These are phyloP conservation scores for Metschnikowia dekortorum DNA, from an alignment of 805 yeast species.

Conservation along the genomic window DNA sequence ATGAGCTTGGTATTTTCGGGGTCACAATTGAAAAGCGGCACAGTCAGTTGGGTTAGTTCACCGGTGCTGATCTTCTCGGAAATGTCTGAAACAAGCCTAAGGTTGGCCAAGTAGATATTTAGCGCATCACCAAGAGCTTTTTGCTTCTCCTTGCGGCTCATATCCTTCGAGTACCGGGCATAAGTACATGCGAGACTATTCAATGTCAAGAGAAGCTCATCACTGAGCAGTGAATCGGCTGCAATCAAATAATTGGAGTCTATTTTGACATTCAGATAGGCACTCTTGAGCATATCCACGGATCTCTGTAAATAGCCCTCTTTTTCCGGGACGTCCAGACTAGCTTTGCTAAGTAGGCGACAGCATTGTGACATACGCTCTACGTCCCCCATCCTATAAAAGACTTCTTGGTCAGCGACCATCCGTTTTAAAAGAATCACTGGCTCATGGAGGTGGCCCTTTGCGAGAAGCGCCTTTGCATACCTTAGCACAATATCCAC, in stretches of 20 bases:
- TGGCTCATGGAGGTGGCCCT: constrained; percentile 32
- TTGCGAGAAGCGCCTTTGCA: constrained; percentile 38
- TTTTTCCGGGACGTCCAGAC: constrained; percentile 18
- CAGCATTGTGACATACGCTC: constrained; percentile 39
- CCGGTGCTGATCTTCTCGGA: constrained; percentile 16
- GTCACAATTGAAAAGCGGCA: constrained; percentile 36
- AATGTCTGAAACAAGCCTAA: constrained; percentile 23
- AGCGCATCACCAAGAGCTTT: constrained; percentile 23
- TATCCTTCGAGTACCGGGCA: constrained; percentile 15
- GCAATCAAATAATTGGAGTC: constrained; percentile 24
- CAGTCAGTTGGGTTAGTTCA: constrained; percentile 22
- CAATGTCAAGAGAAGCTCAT: constrained; percentile 32
- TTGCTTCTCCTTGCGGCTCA: constrained; percentile 9
- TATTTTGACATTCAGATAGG: constrained; percentile 24
- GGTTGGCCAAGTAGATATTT: constrained; percentile 34
- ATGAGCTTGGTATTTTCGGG: constrained; percentile 24
- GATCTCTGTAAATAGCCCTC: constrained; percentile 27
- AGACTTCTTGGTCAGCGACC: constrained; percentile 34
- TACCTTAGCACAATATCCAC: constrained; percentile 40
- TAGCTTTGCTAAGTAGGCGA: constrained; percentile 29
- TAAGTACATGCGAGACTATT: constrained; percentile 31
- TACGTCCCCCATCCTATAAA: constrained; percentile 36
- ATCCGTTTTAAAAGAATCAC: constrained; percentile 25
- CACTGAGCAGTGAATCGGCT: constrained; percentile 28
- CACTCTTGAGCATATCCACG: constrained; percentile 27